Evolutionary conservation across 164 flowering plant genomes (phyloP).

Genomic region (Brasenia schreberi): DNA sequence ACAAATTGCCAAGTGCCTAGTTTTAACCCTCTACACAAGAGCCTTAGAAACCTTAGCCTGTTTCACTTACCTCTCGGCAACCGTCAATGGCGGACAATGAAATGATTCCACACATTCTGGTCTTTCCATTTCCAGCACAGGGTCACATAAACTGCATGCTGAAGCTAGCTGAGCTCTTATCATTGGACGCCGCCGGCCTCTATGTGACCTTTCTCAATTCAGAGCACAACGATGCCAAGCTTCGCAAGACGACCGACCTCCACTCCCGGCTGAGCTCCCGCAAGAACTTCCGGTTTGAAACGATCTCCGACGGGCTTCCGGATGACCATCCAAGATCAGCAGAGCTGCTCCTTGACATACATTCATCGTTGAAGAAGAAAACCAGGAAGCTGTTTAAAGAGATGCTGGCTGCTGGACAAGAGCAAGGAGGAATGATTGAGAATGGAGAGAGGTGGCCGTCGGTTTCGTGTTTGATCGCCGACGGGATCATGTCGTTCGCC

Average conservation of each 20-base stretch:
- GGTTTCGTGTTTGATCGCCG: slow-evolving; percentile 27
- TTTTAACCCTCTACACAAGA: too few species aligned
- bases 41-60: too few species aligned
- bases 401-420: slow-evolving; percentile 8
- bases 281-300: slow-evolving; percentile 16
- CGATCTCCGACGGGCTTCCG: slow-evolving; percentile 27
- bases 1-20: too few species aligned
- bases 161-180: slow-evolving; percentile 26
- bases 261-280: slow-evolving; percentile 11
- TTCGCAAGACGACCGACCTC: slow-evolving; percentile 10
- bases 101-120: slow-evolving; percentile 19
- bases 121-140: slow-evolving; percentile 28
- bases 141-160: slow-evolving; percentile 40
- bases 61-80: too few species aligned
- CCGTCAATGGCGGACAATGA: not conserved
- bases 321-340: slow-evolving; percentile 12
- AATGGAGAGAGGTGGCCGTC: slow-evolving; percentile 4
- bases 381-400: slow-evolving; percentile 17
- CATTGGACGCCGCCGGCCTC: slow-evolving; percentile 14
- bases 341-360: slow-evolving; percentile 6
- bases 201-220: slow-evolving; percentile 26
- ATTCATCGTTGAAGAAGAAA: slow-evolving; percentile 3
- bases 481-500: slow-evolving; percentile 23
- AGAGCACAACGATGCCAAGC: slow-evolving; percentile 14
- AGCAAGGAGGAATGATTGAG: not conserved